A percentile compares a stretch with the other conserved stretches of the same genome.
Evolutionary conservation across 148 eudicot genomes (phyloP).

Genomic region (Talinum fruticosum): DNA sequence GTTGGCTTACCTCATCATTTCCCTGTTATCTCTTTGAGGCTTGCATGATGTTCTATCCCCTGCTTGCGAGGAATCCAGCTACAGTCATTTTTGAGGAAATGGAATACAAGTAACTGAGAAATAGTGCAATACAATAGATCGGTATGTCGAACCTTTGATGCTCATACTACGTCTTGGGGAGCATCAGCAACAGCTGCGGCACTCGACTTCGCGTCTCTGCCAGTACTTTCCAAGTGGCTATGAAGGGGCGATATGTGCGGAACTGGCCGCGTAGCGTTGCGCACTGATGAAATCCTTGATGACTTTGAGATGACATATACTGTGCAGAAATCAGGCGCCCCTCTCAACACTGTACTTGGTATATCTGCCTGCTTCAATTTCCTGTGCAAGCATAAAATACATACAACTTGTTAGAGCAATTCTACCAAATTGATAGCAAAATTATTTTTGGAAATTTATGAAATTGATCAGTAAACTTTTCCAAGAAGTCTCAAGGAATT

Average conservation of each 20-base stretch:
- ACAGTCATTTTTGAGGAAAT: conserved; percentile 11
- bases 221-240: conserved; percentile 38
- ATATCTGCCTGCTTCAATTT: conserved; percentile 58
- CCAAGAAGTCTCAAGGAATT: not conserved
- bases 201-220: conserved; percentile 21
- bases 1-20: conserved; percentile 20
- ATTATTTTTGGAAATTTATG: not conserved
- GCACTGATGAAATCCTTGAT: conserved; percentile 59
- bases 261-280: conserved; percentile 62
- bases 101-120: not conserved
- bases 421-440: not conserved
- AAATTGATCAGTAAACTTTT: not conserved
- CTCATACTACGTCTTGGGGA: conserved; percentile 35
- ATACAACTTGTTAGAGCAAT: not conserved
- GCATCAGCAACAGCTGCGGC: conserved; percentile 26
- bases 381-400: conserved; percentile 29
- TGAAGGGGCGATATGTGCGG: conserved; percentile 68
- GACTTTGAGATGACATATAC: conserved; percentile 76
- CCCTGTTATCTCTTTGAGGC: conserved; percentile 18
- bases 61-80: conserved; percentile 31
- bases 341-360: conserved; percentile 56
- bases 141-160: conserved; percentile 36
- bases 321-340: conserved; percentile 84
- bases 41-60: conserved; percentile 35
- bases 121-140: not conserved